A percentile compares a stretch with the other conserved stretches of the same genome.
phyloP scores from a whole-genome alignment of 495 filamentous ascomycete species.

The Talaromyces thailandensis region DNA sequence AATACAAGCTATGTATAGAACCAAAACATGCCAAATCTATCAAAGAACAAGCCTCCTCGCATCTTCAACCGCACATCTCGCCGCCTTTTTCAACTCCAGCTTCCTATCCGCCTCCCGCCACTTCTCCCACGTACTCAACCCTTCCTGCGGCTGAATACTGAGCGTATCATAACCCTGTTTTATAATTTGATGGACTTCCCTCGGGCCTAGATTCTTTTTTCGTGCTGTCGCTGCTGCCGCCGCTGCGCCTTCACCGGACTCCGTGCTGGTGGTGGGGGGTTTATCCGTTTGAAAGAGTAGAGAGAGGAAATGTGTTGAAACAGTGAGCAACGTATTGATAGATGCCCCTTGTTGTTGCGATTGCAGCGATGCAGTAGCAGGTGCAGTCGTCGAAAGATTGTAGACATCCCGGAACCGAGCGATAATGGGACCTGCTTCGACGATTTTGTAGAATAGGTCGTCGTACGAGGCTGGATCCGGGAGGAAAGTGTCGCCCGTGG shows the following conservation, averaged over 20 bases:
- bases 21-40: not conserved
- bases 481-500: slow-evolving; percentile 83
- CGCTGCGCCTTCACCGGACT: slow-evolving; percentile 8
- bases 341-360: slow-evolving; percentile 28
- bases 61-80: slow-evolving; percentile 58
- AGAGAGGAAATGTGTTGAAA: slow-evolving; percentile 78
- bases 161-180: slow-evolving; percentile 93
- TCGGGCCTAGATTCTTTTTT: slow-evolving; percentile 62
- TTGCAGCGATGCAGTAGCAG: slow-evolving; percentile 4
- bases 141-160: slow-evolving; percentile 76
- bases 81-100: slow-evolving; percentile 75
- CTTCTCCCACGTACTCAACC: slow-evolving; percentile 66
- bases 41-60: slow-evolving; percentile 31
- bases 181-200: slow-evolving; percentile 82
- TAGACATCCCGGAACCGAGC: slow-evolving; percentile 77
- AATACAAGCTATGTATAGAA: not conserved
- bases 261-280: not conserved
- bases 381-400: slow-evolving; percentile 8
- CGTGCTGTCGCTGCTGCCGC: slow-evolving; percentile 15
- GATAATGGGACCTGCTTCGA: slow-evolving; percentile 81
- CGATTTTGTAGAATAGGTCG: slow-evolving; percentile 95
- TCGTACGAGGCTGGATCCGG: slow-evolving; percentile 84
- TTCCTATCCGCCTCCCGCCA: slow-evolving; percentile 60
- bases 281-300: slow-evolving; percentile 60
- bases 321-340: slow-evolving; percentile 75